These are phyloP conservation scores for Yarrowia deformans DNA, from an alignment of 805 yeast genomes.

Conservation along the genomic window DNA sequence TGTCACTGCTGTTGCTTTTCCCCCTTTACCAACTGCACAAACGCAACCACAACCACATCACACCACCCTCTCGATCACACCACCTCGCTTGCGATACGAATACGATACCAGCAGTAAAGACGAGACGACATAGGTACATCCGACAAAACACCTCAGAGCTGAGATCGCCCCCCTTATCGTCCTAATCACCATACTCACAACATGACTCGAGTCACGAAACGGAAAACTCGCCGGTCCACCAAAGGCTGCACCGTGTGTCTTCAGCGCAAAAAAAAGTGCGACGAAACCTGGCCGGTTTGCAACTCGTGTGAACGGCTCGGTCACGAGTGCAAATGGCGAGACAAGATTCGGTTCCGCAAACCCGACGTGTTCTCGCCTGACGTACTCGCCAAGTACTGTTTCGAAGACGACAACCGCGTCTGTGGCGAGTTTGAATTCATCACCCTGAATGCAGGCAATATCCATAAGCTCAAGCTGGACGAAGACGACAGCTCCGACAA, in stretches of 20 bases:
- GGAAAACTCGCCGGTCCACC: constrained; percentile 32
- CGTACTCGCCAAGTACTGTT: constrained; percentile 26
- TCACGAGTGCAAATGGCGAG: constrained; percentile 37
- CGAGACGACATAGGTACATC: not conserved
- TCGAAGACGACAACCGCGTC: constrained; percentile 1
- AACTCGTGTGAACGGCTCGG: constrained; percentile 37
- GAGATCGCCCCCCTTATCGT: not conserved
- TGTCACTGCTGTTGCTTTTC: too few relatives aligned
- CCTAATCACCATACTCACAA: not conserved
- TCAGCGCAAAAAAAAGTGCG: constrained; percentile 34
- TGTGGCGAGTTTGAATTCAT: constrained; percentile 21
- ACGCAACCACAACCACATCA: too few relatives aligned
- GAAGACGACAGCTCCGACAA: constrained; percentile 22
- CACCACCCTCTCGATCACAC: too few relatives aligned
- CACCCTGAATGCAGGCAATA: constrained; percentile 23
- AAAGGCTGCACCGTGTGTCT: constrained; percentile 36
- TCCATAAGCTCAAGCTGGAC: constrained; percentile 12
- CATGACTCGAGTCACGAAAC: constrained; percentile 15
- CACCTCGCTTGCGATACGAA: too few relatives aligned
- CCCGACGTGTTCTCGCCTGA: constrained; percentile 29
- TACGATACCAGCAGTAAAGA: too few relatives aligned
- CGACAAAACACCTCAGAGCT: not conserved
- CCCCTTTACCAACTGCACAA: too few relatives aligned
- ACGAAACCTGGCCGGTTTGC: constrained; percentile 37
- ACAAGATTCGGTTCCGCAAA: constrained; percentile 36